Percentiles rank a stretch among this genome's conserved stretches.
These are phyloP conservation scores for Calonectria fujianensis DNA, from an alignment of 2,329 filamentous ascomycete species.

Conservation along the genomic window DNA sequence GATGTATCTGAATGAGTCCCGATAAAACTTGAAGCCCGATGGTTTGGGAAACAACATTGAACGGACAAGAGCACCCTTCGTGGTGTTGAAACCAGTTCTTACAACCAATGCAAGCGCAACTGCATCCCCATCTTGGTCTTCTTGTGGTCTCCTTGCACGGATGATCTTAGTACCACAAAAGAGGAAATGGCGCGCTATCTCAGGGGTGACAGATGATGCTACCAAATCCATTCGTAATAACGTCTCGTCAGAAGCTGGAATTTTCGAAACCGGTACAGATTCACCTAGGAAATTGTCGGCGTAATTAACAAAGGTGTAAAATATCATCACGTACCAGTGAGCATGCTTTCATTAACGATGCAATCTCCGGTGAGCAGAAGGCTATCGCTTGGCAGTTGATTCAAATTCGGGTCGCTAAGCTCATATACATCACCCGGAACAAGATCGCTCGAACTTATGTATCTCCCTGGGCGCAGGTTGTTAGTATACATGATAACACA, in stretches of 20 bases:
- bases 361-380: slow-evolving; percentile 94
- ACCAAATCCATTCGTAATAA: slow-evolving; percentile 85
- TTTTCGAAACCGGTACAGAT: slow-evolving; percentile 96
- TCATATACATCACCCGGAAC: slow-evolving; percentile 98
- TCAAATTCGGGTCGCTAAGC: slow-evolving; percentile 92
- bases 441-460: slow-evolving; percentile 88
- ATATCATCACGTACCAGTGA: slow-evolving; percentile 75
- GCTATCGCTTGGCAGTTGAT: slow-evolving; percentile 94
- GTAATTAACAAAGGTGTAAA: slow-evolving; percentile 51
- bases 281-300: slow-evolving; percentile 73
- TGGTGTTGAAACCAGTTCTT: slow-evolving; percentile 97
- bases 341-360: slow-evolving; percentile 99
- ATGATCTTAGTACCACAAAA: slow-evolving; percentile 98
- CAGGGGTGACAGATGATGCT: slow-evolving; percentile 87
- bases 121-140: slow-evolving; percentile 89
- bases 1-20: slow-evolving; percentile 98
- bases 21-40: slow-evolving; percentile 98
- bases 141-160: slow-evolving; percentile 89
- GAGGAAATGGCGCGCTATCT: slow-evolving; percentile 90
- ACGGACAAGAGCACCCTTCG: slow-evolving; percentile 94
- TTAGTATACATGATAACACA: background rate
- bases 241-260: slow-evolving; percentile 87
- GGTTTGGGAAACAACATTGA: slow-evolving; percentile 99
- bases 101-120: slow-evolving; percentile 94
- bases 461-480: slow-evolving; percentile 76